Percentiles rank a stretch among this genome's conserved stretches.
These are phyloP conservation scores for Candida khao-thaluensis DNA, from an alignment of 805 yeast species.

Conservation along the genomic window DNA sequence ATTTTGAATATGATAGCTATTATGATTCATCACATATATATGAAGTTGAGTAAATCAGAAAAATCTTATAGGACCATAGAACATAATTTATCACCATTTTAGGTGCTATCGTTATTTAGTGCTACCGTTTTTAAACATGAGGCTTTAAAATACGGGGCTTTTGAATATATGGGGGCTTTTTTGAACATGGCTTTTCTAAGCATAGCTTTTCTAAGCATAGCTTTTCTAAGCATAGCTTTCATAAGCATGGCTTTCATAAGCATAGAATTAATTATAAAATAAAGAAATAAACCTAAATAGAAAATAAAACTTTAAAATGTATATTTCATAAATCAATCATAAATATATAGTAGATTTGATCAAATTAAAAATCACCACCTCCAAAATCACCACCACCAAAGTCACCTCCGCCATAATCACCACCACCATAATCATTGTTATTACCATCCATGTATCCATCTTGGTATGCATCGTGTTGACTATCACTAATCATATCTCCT, in stretches of 20 bases:
- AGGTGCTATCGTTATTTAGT: too few species aligned
- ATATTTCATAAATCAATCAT: slow-evolving; percentile 1
- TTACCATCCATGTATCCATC: slow-evolving; percentile 41
- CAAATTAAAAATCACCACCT: slow-evolving; percentile 14
- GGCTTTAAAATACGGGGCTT: too few species aligned
- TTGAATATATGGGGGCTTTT: too few species aligned
- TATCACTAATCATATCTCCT: slow-evolving; percentile 40
- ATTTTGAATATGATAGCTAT: slow-evolving; percentile 37
- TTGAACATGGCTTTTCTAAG: too few species aligned
- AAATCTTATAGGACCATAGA: slow-evolving; percentile 36
- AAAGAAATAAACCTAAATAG: too few species aligned
- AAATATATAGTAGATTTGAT: background rate
- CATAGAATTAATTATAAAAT: too few species aligned
- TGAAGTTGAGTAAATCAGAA: slow-evolving; percentile 26
- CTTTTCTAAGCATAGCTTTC: too few species aligned
- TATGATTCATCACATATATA: slow-evolving; percentile 37
- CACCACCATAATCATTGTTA: slow-evolving; percentile 21
- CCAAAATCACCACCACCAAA: slow-evolving; percentile 17
- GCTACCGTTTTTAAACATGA: too few species aligned
- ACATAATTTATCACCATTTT: slow-evolving; percentile 35
- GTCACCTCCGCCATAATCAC: slow-evolving; percentile 36
- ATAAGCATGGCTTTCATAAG: too few species aligned
- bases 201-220: too few species aligned
- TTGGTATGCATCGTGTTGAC: slow-evolving; percentile 36
- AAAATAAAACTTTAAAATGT: too few species aligned